Evolutionary conservation across 768 basidiomycete genomes (phyloP).

Genomic region (Lactarius indigo): DNA sequence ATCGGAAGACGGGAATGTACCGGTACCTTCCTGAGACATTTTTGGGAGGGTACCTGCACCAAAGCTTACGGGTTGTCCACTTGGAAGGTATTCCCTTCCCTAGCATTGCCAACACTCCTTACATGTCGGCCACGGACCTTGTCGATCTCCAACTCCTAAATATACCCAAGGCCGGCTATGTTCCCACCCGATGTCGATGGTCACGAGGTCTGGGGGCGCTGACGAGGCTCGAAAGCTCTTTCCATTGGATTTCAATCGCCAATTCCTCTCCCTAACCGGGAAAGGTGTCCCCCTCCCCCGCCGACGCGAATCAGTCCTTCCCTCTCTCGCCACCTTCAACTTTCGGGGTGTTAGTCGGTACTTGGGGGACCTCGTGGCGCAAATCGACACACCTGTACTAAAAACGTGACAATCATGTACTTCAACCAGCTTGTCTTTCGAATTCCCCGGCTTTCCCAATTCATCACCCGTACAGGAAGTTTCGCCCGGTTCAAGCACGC

Average conservation of each 20-base stretch:
- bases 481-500: background rate
- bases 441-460: background rate
- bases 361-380: background rate
- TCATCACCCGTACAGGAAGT: background rate
- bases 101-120: background rate
- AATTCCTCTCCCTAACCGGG: background rate
- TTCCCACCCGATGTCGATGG: background rate
- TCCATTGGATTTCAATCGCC: background rate
- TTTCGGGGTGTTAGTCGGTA: constrained; percentile 1
- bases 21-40: background rate
- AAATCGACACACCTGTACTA: background rate
- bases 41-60: background rate
- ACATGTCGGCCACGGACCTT: background rate
- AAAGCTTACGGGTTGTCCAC: background rate
- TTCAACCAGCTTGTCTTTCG: background rate
- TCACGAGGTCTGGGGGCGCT: background rate
- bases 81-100: constrained; percentile 3
- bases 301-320: background rate
- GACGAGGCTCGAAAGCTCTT: background rate
- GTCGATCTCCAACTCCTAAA: background rate
- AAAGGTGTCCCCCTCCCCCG: background rate
- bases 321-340: background rate
- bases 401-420: background rate
- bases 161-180: background rate
- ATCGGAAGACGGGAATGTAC: background rate